phyloP scores from a whole-genome alignment of 208 protist species.

The Porcisia deanei region DNA sequence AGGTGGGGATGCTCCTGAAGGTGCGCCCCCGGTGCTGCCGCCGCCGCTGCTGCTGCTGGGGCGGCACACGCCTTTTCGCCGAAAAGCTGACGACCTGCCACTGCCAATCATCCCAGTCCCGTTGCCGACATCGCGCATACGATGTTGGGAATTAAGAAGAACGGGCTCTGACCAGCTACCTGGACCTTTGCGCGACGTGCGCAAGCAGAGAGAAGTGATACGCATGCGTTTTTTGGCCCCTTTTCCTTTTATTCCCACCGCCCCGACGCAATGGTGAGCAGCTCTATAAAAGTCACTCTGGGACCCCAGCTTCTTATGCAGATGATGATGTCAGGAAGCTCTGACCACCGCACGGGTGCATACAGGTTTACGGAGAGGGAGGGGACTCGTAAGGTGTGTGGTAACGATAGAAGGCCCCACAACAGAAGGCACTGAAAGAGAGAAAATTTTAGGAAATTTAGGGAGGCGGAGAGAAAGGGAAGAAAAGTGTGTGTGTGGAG shows the following conservation, averaged over 20 bases:
- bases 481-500: background rate
- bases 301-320: background rate
- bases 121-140: background rate
- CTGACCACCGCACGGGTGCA: too few species aligned
- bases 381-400: too few species aligned
- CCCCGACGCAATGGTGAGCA: background rate
- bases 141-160: slow-evolving; percentile 10
- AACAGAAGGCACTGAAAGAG: too few species aligned
- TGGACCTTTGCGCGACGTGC: slow-evolving; percentile 64
- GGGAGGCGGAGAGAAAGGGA: background rate
- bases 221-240: slow-evolving; percentile 12
- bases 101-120: background rate
- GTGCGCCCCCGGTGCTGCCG: background rate
- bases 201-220: slow-evolving; percentile 17
- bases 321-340: background rate
- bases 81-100: background rate
- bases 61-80: too few species aligned
- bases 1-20: background rate
- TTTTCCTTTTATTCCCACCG: background rate
- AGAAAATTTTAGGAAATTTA: too few species aligned
- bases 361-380: too few species aligned
- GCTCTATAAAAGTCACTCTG: background rate
- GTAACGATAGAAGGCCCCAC: too few species aligned
- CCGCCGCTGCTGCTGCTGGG: background rate
- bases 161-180: slow-evolving; percentile 57